Evolutionary conservation across 345 rosid genomes (phyloP), one percentile per base, ranked within the genome.

Genomic region (Xanthoceras sorbifolium): DNA sequence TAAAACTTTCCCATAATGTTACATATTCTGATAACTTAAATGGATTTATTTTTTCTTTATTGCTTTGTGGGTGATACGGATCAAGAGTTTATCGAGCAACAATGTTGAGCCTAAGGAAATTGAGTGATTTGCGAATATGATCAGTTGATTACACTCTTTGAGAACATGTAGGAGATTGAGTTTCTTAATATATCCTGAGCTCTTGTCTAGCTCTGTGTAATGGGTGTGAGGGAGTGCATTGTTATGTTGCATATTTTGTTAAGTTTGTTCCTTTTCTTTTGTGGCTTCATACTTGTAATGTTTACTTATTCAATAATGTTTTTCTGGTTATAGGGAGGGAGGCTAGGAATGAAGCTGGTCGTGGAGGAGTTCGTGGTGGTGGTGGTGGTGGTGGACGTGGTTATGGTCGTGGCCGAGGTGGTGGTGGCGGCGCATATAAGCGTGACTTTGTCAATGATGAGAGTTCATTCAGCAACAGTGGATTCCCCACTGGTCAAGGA

Each of bases 311-410:
- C 8, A 5, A 4, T 32, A 28, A 1, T 29, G 1, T 2, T 73
- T 62, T 63, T 29, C n/a, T 20, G 22, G 59, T 12, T 29, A 6
- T 69, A 95, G 99, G 90, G 90, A 91, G 92, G 76, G 97, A 95
- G 78, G 84, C 86, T 0, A 95, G 46, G 83, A 90, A 60, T 77
- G 98, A 85, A 29, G 63, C 82, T 69, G 84, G 83, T 1, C 93
- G 93, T 75, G 92, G 89, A 20, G 78, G 57, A 23, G 79, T 78
- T 11, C 79, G 81, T 46, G 81, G 80, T 4, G 82, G 60, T 54
- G 60, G 60, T 20, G 83, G 42, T 79, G 69, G 81, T 25, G 0
- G 90, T 23, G 91, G 90, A 0, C 86, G 90, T 8, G 84, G 90
- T 14, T 31, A 28, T 79, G 69, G 81, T 22, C 81, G 86, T 76